Evolutionary conservation across 2,329 filamentous ascomycete genomes (phyloP).

Genomic region (Claviceps digitariae): DNA sequence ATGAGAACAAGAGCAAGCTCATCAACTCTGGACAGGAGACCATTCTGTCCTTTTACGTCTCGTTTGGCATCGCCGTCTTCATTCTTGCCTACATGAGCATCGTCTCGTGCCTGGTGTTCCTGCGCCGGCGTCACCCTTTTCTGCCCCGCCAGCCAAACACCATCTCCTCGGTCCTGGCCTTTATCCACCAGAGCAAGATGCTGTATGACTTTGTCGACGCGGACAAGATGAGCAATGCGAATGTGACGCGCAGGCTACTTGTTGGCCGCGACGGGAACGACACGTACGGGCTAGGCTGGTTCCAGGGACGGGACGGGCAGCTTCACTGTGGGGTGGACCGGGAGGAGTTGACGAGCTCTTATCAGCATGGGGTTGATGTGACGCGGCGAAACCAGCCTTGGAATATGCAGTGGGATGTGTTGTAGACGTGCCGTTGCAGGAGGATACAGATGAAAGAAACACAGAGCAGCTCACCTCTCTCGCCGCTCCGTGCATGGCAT

Average conservation of each 20-base stretch:
- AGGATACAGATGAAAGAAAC: no score
- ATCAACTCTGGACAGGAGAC: conserved; percentile 46
- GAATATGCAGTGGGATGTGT: conserved; percentile 27
- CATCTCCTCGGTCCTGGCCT: conserved; percentile 62
- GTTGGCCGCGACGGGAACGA: conserved; percentile 30
- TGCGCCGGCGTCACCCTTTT: conserved; percentile 53
- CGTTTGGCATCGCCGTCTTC: conserved; percentile 44
- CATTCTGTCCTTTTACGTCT: conserved; percentile 49
- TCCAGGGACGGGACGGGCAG: conserved; percentile 56
- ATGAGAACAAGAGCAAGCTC: conserved; percentile 9
- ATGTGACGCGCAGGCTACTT: conserved; percentile 50
- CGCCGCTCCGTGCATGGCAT: no score
- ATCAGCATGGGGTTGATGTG: conserved; percentile 48
- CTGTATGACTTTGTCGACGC: conserved; percentile 61
- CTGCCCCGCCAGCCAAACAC: conserved; percentile 67
- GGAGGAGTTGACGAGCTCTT: conserved; percentile 53
- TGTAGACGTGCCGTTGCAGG: conserved; percentile 10
- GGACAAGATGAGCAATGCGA: conserved; percentile 42
- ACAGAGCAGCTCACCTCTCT: no score
- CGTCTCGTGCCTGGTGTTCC: conserved; percentile 46
- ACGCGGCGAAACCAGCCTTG: conserved; percentile 38
- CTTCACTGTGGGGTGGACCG: conserved; percentile 67
- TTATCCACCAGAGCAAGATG: conserved; percentile 72
- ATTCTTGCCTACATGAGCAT: conserved; percentile 54
- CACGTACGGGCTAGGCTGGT: conserved; percentile 67